Evolutionary conservation across 2,329 filamentous ascomycete genomes (phyloP).

Genomic region (Teratosphaeria pseudoeucalypti): DNA sequence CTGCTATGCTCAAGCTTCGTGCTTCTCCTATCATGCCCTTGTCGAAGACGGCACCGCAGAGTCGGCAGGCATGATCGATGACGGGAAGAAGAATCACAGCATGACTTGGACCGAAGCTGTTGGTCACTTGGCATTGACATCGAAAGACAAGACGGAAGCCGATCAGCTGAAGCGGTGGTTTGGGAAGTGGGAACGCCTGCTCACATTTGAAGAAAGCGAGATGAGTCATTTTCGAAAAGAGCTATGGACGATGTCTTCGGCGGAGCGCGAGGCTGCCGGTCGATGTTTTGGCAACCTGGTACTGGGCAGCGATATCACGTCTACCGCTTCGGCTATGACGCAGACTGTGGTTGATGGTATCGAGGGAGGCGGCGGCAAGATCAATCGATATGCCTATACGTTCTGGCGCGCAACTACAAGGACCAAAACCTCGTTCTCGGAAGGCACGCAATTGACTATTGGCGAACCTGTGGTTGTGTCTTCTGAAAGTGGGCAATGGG

Average conservation of each 20-base stretch:
- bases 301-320: conserved; percentile 45
- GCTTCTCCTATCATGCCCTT: conserved; percentile 88
- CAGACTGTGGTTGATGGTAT: conserved; percentile 17
- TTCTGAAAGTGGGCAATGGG: conserved; percentile 90
- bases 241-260: conserved; percentile 90
- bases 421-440: conserved; percentile 66
- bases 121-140: conserved; percentile 17
- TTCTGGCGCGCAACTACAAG: conserved; percentile 53
- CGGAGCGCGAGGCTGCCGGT: conserved; percentile 75
- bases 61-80: conserved; percentile 66
- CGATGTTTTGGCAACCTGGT: conserved; percentile 83
- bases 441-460: conserved; percentile 68
- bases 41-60: conserved; percentile 74
- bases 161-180: conserved; percentile 67
- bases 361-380: conserved; percentile 51
- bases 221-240: conserved; percentile 78
- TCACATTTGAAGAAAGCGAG: conserved; percentile 91
- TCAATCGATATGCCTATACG: conserved; percentile 82
- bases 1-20: conserved; percentile 84
- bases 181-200: conserved; percentile 81
- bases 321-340: conserved; percentile 8
- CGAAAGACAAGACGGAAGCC: conserved; percentile 46
- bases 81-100: conserved; percentile 30
- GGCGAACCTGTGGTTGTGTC: conserved; percentile 95
- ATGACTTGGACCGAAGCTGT: conserved; percentile 64